A percentile compares a stretch with the other conserved stretches of the same genome.
phyloP scores from a whole-genome alignment of 805 yeast species.

The Candida glaebosa region DNA sequence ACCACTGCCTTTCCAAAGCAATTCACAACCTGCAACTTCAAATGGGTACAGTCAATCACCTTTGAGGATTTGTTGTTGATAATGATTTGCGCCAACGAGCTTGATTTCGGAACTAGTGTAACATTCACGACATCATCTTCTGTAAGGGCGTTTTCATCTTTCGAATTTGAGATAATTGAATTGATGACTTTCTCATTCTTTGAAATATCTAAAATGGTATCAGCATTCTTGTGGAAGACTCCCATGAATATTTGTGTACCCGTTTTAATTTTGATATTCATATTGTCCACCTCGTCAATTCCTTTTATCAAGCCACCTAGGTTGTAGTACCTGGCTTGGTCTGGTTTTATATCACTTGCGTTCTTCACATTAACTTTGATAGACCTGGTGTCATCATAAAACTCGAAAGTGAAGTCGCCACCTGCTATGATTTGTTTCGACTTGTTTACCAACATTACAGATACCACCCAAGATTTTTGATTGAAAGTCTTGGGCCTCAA shows the following conservation, averaged over 20 bases:
- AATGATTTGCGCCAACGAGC: constrained; percentile 27
- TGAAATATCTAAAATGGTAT: constrained; percentile 3
- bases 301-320: constrained; percentile 16
- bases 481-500: constrained; percentile 16
- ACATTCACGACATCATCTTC: constrained; percentile 13
- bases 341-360: constrained; percentile 22
- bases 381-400: constrained; percentile 13
- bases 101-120: constrained; percentile 28
- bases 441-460: constrained; percentile 22
- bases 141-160: not conserved
- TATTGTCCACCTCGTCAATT: constrained; percentile 14
- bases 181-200: not conserved
- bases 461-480: constrained; percentile 17
- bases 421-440: constrained; percentile 21
- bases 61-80: constrained; percentile 25
- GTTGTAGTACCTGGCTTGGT: constrained; percentile 25
- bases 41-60: constrained; percentile 26
- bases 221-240: constrained; percentile 4
- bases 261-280: constrained; percentile 18
- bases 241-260: constrained; percentile 13
- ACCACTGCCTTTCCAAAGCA: constrained; percentile 25
- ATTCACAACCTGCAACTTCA: constrained; percentile 27
- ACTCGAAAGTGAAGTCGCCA: constrained; percentile 26
- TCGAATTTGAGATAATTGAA: not conserved
- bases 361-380: constrained; percentile 17